Evolutionary conservation across 2,329 filamentous ascomycete genomes (phyloP), one percentile per base, ranked within the genome.

Genomic region (Aspergillus japonicus): DNA sequence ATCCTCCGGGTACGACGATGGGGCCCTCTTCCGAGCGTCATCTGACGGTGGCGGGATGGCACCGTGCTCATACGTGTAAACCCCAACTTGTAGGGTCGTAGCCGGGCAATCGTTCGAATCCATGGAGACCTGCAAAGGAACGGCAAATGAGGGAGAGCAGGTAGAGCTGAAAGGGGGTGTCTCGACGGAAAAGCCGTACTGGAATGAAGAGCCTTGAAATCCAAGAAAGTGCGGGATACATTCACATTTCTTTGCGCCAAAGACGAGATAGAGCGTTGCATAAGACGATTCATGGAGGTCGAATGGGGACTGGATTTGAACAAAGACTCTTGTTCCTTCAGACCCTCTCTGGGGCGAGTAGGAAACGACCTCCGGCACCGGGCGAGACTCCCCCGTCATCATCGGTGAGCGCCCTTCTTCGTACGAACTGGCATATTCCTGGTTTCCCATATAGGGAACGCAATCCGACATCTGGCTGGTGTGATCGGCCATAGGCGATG

Each of bases 221-320:
- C 78, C 79, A 78, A 81, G 72, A 71, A 88, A 88, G 50, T 85
- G 82, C 24, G 92, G 81, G 58, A 87, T 83, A 59, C 87, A 87
- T 57, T 85, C 81, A 74, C 87, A 89, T 73, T 88, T 87, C 68
- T 89, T 86, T n/a, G 84, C 82, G n/a, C 91, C 92, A 75, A 96
- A 96, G 50, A 88, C 84, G 57, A 96, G 76, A 64, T 79, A 88
- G 69, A 91, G 87, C 54, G 81, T 64, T 11, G 71, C 70, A 48
- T 71, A 80, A 68, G 80, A 83, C 60, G 82, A 82, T 33, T 81
- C 83, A 74, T 87, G 84, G 59, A 96, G 78, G 70, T 96, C 89
- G 77, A 90, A 91, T 61, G 88, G 83, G 48, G 89, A 89, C 55
- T 88, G 87, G 31, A 96, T 84, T 71, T 90, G 89, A 64, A 96